Conservation (phyloP, 495 filamentous ascomycete genomes). For the Lasiosphaeria hispida region DNA sequence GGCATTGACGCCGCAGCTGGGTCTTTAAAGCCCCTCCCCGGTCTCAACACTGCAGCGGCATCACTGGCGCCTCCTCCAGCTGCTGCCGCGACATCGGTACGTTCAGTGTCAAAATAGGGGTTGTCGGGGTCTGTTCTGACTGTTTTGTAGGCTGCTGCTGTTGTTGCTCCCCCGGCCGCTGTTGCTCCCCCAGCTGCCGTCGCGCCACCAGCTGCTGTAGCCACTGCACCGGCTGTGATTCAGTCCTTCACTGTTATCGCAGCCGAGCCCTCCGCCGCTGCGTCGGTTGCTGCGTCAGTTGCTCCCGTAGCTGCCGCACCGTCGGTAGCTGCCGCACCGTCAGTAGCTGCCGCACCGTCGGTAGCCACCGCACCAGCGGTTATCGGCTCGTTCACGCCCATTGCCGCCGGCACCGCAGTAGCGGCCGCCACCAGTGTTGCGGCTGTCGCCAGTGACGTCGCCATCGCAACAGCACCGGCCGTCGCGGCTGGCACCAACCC, state of each 20-base stretch:
- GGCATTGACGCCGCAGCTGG: slow-evolving; percentile 3
- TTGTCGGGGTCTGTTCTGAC: not conserved
- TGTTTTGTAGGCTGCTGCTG: not conserved
- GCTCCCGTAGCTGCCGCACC: not conserved
- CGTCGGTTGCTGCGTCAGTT: not conserved
- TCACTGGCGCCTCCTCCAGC: not conserved
- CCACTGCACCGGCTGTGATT: not conserved
- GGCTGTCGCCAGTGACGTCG: too few species aligned
- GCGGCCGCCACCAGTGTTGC: too few species aligned
- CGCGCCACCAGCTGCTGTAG: not conserved
- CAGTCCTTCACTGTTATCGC: not conserved
- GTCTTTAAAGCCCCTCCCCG: slow-evolving; percentile 14
- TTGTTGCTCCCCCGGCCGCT: not conserved
- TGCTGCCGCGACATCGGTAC: not conserved
- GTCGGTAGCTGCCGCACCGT: not conserved
- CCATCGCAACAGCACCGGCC: too few species aligned
- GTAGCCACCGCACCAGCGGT: not conserved
- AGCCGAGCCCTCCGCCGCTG: not conserved
- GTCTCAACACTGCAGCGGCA: slow-evolving; percentile 19
- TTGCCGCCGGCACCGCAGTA: not conserved
- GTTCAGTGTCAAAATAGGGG: not conserved
- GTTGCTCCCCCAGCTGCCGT: not conserved
- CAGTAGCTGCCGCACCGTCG: not conserved
- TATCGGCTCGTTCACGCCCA: not conserved
- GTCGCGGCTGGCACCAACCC: too few species aligned